These are phyloP conservation scores for Tetracladium maxilliforme DNA, from an alignment of 2,329 filamentous ascomycete species.

Conservation along the genomic window DNA sequence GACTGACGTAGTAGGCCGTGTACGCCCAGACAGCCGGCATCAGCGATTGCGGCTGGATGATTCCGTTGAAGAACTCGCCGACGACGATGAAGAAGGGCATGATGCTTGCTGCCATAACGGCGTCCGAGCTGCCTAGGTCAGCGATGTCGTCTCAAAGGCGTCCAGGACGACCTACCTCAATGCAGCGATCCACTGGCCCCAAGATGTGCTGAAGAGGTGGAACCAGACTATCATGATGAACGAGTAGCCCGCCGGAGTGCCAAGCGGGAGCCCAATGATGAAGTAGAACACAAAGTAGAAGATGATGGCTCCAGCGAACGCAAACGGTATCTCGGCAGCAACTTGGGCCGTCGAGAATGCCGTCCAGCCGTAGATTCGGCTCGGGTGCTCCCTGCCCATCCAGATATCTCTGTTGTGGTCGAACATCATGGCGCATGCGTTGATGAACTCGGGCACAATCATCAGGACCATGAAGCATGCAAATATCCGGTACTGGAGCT, in stretches of 20 bases:
- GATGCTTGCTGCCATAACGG: conserved; percentile 1
- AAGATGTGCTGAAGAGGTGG: conserved; percentile 2
- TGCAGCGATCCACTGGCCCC: conserved; percentile 3
- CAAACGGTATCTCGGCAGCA: conserved; percentile 1
- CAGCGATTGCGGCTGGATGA: too few relatives aligned
- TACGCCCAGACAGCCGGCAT: too few relatives aligned
- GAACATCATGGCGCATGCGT: not conserved
- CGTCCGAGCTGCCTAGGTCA: not conserved
- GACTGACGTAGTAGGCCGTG: too few relatives aligned
- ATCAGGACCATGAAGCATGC: conserved; percentile 1
- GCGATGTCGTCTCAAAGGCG: not conserved
- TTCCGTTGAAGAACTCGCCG: too few relatives aligned
- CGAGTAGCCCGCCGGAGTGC: not conserved
- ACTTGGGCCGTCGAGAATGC: conserved; percentile 1
- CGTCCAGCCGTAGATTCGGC: conserved; percentile 1
- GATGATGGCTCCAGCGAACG: not conserved
- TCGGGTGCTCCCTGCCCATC: not conserved
- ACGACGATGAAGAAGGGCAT: conserved; percentile 2
- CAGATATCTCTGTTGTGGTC: not conserved
- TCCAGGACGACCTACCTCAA: not conserved
- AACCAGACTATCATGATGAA: conserved; percentile 1
- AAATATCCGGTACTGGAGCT: not conserved
- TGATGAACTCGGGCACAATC: conserved; percentile 1
- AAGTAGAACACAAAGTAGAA: conserved; percentile 1
- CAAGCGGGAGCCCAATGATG: not conserved